Evolutionary conservation across 768 basidiomycete genomes (phyloP), one percentile per base, ranked within the genome.

Genomic region (Tylopilus plumbeoviolaceoides): DNA sequence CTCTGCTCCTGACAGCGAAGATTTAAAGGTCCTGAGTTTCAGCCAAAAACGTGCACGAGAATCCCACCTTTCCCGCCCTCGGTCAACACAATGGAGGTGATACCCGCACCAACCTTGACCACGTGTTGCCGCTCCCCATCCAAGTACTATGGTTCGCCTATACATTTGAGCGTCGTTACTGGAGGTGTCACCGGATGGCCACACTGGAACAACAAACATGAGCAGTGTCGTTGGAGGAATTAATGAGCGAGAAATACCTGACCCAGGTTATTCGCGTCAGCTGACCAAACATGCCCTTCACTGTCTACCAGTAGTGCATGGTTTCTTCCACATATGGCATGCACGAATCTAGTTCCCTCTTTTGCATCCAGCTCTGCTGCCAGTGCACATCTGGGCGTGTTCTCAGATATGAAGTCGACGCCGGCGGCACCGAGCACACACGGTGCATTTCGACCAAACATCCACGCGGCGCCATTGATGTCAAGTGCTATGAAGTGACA

Each of bases 1-100:
- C n/a, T 20, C 85, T 91, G 47, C 90, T 94, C 30, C 95, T 95
- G 57, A 93, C 87, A 1, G 91, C 79, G 62, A 87, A 98, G 3
- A 95, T 91, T 89, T 55, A 59, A 4, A 44, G 47, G 25, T 38
- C 55, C 25, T 48, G 27, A n/a, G 28, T 48, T 44, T 42, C 27
- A 55, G 44, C 36, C 40, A 17, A 42, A 30, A 45, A 11, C 35
- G 3, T 28, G 45, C 36, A 20, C 5, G 9, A 7, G 11, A 48
- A 78, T 60, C 89, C 87, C 53, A n/a, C n/a, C n/a, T n/a, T n/a
- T n/a, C n/a, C n/a, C n/a, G n/a, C n/a, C n/a, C n/a, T n/a, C n/a
- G n/a, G n/a, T n/a, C n/a, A n/a, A n/a, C n/a, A n/a, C n/a, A n/a
- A n/a, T n/a, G n/a, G n/a, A n/a, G n/a, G n/a, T n/a, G n/a, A n/a